Evolutionary conservation across 495 filamentous ascomycete genomes (phyloP), one percentile per base, ranked within the genome.

Genomic region (Penicillium turbatum): DNA sequence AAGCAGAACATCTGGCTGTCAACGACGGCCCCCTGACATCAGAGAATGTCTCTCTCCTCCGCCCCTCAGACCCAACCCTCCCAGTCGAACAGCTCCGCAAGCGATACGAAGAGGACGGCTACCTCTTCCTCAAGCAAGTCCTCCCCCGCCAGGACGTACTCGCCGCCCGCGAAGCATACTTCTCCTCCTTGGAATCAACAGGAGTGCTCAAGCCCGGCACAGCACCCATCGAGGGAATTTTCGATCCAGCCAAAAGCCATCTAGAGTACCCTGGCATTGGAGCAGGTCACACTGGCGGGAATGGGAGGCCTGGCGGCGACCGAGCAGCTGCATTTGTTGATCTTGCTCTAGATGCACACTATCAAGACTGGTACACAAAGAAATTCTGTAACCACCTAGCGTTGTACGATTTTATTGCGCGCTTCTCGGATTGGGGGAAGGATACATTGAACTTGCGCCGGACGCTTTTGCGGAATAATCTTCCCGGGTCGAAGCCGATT

Each of bases 81-180:
- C 66, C 72, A 8, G 30, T 76, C n/a, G 63, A 72, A 37, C 73
- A 78, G 27, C 66, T 86, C 1, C 76, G 77, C 27, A 58, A 67
- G 31, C 74, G 82, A 15, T 82, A 76, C 46, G 47, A 80, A n/a
- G 53, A 71, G 40, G 81, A 85, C 55, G 81, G 82, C 15, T 85
- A 85, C 59, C 70, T 86, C 37, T 83, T 83, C 56, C 51, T 86
- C 6, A 86, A 85, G 57, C 71, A 73, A 30, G 57, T 85, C 2
- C 63, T 86, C 15, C 82, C 83, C 0, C 79, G 81, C 2, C 63
- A 67, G 3, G 80, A 83, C 46, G 81, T 86, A 10, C 69, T 84
- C 12, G 68, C 72, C 24, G 76, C 79, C 34, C 74, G 83, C 15
- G 63, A 78, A 31, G 56, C 72, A 47, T 87, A 87, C 64, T 87